Percentiles rank a stretch among this genome's conserved stretches.
These are phyloP conservation scores for Amanita molliuscula DNA, from an alignment of 768 basidiomycete genomes.

Conservation along the genomic window DNA sequence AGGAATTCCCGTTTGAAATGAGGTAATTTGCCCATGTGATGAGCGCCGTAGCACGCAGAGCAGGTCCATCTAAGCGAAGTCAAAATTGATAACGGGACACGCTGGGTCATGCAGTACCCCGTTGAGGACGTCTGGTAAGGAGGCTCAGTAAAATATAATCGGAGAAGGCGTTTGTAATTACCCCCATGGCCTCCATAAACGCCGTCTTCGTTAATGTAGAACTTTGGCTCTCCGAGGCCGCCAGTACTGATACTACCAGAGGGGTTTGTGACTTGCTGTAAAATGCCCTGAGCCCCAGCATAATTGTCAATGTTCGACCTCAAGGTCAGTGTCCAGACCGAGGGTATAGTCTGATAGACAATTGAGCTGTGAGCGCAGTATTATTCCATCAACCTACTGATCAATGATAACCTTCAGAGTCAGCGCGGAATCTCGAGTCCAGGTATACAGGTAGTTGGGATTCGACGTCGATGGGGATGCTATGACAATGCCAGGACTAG, in stretches of 20 bases:
- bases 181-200: conserved; percentile 31
- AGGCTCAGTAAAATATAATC: not conserved
- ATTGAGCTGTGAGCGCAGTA: not conserved
- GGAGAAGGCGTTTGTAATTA: conserved; percentile 46
- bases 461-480: conserved; percentile 36
- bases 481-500: conserved; percentile 36
- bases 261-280: conserved; percentile 60
- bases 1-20: conserved; percentile 32
- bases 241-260: conserved; percentile 39
- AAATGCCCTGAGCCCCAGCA: conserved; percentile 32
- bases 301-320: conserved; percentile 43
- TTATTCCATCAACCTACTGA: conserved; percentile 20
- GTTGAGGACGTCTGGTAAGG: conserved; percentile 38
- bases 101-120: conserved; percentile 24
- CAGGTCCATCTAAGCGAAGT: conserved; percentile 52
- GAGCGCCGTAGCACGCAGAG: conserved; percentile 55
- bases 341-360: conserved; percentile 21
- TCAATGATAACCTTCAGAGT: conserved; percentile 41
- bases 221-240: too few species aligned
- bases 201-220: too few species aligned
- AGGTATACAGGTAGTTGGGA: conserved; percentile 54
- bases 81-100: not conserved
- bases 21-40: conserved; percentile 62
- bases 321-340: conserved; percentile 38
- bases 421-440: conserved; percentile 59